A percentile compares a stretch with the other conserved stretches of the same genome.
phyloP scores from a whole-genome alignment of 495 filamentous ascomycete genomes.

The Neurospora sp. region DNA sequence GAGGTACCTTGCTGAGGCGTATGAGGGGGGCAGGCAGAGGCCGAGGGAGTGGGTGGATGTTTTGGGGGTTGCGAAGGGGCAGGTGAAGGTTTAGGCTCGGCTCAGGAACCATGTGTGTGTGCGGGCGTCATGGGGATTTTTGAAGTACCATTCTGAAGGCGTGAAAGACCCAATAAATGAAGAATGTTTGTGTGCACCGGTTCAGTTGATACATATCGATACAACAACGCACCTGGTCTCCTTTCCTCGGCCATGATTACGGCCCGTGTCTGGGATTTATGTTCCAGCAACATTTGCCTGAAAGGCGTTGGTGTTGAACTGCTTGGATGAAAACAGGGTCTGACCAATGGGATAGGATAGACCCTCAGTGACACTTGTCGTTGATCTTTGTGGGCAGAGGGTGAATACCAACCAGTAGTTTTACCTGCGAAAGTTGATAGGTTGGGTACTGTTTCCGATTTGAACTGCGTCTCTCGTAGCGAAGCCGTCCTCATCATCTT shows the following conservation, averaged over 20 bases:
- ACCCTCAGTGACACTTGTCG: neutral
- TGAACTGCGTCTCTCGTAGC: neutral
- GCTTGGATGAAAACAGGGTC: neutral
- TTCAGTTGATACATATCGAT: no score
- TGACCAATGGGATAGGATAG: neutral
- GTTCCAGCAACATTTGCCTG: neutral
- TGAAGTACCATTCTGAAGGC: no score
- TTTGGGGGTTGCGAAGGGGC: constrained; percentile 18
- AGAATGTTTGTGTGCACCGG: no score
- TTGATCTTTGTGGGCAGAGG: neutral
- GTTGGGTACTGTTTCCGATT: neutral
- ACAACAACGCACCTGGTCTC: neutral
- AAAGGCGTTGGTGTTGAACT: neutral
- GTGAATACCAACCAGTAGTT: neutral
- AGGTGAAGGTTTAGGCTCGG: neutral
- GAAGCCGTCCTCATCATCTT: neutral
- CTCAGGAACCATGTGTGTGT: neutral
- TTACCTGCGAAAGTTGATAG: neutral
- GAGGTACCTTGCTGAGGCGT: constrained; percentile 28
- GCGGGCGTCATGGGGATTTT: neutral
- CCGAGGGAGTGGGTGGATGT: constrained; percentile 35
- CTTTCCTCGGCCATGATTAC: neutral
- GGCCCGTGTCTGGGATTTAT: neutral
- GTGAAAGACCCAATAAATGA: no score
- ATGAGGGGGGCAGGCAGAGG: constrained; percentile 28